A percentile compares a stretch with the other conserved stretches of the same genome.
These are phyloP conservation scores for Diutina neorugosa DNA, from an alignment of 1,139 yeast species.

Conservation along the genomic window DNA sequence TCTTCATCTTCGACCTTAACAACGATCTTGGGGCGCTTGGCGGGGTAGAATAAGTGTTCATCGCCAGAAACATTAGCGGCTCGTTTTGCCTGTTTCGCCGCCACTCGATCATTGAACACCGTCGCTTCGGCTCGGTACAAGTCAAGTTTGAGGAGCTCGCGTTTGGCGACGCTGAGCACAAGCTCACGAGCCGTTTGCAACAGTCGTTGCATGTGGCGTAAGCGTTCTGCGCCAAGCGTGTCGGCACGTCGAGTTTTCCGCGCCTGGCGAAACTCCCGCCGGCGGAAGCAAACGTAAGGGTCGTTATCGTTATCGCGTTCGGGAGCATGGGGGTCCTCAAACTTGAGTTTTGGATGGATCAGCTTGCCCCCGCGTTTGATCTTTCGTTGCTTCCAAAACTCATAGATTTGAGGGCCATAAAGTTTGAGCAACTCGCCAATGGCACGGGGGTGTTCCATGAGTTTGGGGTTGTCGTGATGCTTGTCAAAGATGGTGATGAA, in stretches of 20 bases:
- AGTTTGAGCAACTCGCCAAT: constrained; percentile 41
- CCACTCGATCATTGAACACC: constrained; percentile 59
- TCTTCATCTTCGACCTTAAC: constrained; percentile 28
- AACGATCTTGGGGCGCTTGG: constrained; percentile 56
- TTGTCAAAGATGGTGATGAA: constrained; percentile 43
- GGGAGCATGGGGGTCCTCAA: constrained; percentile 65
- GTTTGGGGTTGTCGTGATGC: constrained; percentile 12
- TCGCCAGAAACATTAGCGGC: constrained; percentile 68
- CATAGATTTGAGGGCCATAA: constrained; percentile 61
- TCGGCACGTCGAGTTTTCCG: constrained; percentile 96
- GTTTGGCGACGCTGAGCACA: constrained; percentile 56
- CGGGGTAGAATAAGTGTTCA: constrained; percentile 73
- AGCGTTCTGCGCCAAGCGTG: constrained; percentile 75
- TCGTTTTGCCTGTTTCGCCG: constrained; percentile 64
- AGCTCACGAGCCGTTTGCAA: constrained; percentile 67
- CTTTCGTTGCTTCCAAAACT: constrained; percentile 74
- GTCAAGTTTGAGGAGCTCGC: constrained; percentile 57
- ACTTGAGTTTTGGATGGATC: constrained; percentile 64
- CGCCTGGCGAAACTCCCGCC: constrained; percentile 91
- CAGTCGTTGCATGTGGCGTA: constrained; percentile 64
- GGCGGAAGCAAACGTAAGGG: constrained; percentile 90
- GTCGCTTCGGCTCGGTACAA: constrained; percentile 47
- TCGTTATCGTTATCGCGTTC: constrained; percentile 86
- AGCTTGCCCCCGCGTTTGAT: constrained; percentile 58
- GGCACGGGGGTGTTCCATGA: constrained; percentile 21